Evolutionary conservation across 352 stramenopile species (phyloP), one percentile per base, ranked within the genome.

Genomic region (Globisporangium apiculatum): DNA sequence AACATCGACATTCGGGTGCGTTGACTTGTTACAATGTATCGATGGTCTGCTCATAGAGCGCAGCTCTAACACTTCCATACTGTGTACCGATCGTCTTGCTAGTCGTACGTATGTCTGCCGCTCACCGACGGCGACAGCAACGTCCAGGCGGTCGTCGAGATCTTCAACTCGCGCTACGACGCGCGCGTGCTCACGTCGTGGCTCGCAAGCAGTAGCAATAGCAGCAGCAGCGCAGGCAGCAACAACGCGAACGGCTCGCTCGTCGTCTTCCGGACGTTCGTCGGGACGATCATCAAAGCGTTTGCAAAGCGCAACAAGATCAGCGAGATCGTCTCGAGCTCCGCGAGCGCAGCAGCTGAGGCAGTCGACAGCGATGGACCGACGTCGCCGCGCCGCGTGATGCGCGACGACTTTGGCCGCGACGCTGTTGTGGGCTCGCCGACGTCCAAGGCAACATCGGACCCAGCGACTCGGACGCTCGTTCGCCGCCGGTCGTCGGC

Each of bases 31-130:
- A 11, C 9, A n/a, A 15, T 37, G 11, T 46, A 11, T 24, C 48
- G 7, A 12, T 48, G n/a, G n/a, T 14, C 18, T 45, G 2, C 24
- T 31, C 24, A 31, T 31, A 31, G 24, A 31, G 24, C 24, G 24
- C 24, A 31, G 24, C 24, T 31, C 24, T 31, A 31, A 31, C 24
- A 31, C 24, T 31, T 31, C 24, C 24, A 31, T 31, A 31, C 24
- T 31, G 24, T 31, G 24, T 2, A 31, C 2, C 24, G 24, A 31
- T 31, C 24, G 24, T 3, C 24, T 31, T 31, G 24, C 24, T 52
- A 79, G 57, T 86, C 78, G 3, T 89, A 89, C 61, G 54, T 91
- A 36, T 91, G 80, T 51, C 56, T 89, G 37, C 80, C 80, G n/a
- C 75, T 91, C 2, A 67, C 81, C 38, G 76, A 91, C 59, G 72